Evolutionary conservation across 2,329 filamentous ascomycete species (phyloP), one percentile per base, ranked within the genome.

Genomic region (Neofusicoccum sp.): DNA sequence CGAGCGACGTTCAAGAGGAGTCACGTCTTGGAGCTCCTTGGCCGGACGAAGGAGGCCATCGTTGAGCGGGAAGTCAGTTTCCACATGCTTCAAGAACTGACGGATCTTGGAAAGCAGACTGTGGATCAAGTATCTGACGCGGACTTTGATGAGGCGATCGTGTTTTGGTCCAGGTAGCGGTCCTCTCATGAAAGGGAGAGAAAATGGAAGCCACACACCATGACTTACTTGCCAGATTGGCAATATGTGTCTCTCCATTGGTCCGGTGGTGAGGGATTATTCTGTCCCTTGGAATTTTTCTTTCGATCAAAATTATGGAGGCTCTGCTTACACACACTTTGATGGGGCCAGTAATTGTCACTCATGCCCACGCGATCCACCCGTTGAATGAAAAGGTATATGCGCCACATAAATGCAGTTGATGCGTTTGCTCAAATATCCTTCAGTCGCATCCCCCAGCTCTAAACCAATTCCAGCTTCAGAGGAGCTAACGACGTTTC

Each of bases 111-210:
- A 24, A 26, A 1, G 7, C 30, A 31, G 26, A 14, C 54, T 3
- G 44, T 12, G 33, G n/a, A 30, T 14, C n/a, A 59, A 2, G 28
- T 57, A 3, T 5, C 16, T 7, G 33, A 49, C 16, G 31, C 14
- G 4, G 61, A 63, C 24, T 63, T 63, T 7, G 58, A 61, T 34
- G 30, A 57, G 8, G 28, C 31, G 4, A 34, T 62, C 7, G 49
- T 41, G 11, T 63, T 63, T 40, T 63, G 61, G 61, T 61, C 58
- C 2, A 54, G 47, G 40, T 62, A 38, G 12, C 16, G 36, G 16
- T 12, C 36, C 12, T 30, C n/a, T 45, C 7, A n/a, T 9, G 14
- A 12, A 36, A 34, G 6, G 6, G 31, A 34, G 6, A 11, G 31
- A 34, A 34, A 34, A 34, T 11, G 31, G 6, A 6, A 11, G 6